Conservation (phyloP, 768 basidiomycete species). For the Paxillus involutus region DNA sequence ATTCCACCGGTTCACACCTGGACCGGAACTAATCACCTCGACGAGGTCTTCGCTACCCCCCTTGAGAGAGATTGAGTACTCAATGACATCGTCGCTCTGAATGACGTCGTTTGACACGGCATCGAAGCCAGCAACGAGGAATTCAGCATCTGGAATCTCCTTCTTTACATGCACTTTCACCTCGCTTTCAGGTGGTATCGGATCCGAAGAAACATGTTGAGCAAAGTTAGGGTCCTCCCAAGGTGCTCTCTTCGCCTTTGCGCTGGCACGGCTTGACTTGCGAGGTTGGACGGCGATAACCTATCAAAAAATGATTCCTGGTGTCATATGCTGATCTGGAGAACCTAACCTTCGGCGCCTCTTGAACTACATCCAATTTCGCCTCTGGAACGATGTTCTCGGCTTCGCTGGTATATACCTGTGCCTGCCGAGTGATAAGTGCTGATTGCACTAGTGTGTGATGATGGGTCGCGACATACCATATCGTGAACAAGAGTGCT, state of each 20-base stretch:
- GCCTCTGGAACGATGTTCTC: not conserved
- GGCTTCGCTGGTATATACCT: not conserved
- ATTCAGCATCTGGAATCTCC: not conserved
- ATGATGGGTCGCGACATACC: slow-evolving; percentile 3
- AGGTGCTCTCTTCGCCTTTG: slow-evolving; percentile 31
- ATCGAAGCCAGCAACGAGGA: not conserved
- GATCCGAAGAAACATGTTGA: not conserved
- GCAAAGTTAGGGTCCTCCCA: slow-evolving; percentile 27
- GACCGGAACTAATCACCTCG: slow-evolving; percentile 10
- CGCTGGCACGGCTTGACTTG: not conserved
- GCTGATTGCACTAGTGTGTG: not conserved
- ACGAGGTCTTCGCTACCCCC: not conserved
- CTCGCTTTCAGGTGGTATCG: not conserved
- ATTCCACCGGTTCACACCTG: not conserved
- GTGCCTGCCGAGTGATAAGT: slow-evolving; percentile 2
- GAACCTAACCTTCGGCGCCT: slow-evolving; percentile 13
- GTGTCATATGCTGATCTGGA: not conserved
- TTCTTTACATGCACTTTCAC: not conserved
- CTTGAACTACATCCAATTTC: not conserved
- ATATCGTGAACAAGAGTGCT: not conserved
- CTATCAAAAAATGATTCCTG: slow-evolving; percentile 7
- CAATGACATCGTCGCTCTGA: not conserved
- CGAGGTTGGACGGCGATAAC: not conserved
- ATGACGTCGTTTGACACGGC: not conserved
- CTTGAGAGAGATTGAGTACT: slow-evolving; percentile 2